These are phyloP conservation scores for Plasmodium billcollinsi DNA, from an alignment of 169 alveolate species.

Conservation along the genomic window DNA sequence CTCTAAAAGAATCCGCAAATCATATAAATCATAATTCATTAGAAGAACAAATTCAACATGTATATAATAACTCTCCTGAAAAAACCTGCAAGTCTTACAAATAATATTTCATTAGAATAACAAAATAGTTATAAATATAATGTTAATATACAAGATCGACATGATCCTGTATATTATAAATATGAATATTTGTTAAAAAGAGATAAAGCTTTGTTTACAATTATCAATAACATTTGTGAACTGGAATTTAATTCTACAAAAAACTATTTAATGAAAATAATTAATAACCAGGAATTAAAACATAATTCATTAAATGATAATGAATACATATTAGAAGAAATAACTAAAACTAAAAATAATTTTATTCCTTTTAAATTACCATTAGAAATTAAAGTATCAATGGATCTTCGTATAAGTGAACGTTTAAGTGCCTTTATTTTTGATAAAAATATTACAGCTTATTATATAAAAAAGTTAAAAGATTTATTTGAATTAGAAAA, in stretches of 20 bases:
- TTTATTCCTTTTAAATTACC: not conserved
- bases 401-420: slow-evolving; percentile 43
- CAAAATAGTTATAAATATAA: too few relatives aligned
- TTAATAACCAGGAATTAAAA: slow-evolving; percentile 13
- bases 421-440: slow-evolving; percentile 18
- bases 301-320: slow-evolving; percentile 9
- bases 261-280: slow-evolving; percentile 11
- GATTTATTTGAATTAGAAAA: slow-evolving; percentile 1
- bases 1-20: too few relatives aligned
- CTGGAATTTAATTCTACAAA: slow-evolving; percentile 23
- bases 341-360: slow-evolving; percentile 5
- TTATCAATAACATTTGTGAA: not conserved
- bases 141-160: not conserved
- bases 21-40: too few relatives aligned
- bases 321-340: slow-evolving; percentile 14
- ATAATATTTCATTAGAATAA: too few relatives aligned
- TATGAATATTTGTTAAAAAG: not conserved
- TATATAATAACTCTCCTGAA: too few relatives aligned
- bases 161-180: not conserved
- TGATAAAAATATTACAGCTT: not conserved
- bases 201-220: not conserved
- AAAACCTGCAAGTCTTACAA: too few relatives aligned
- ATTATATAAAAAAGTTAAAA: not conserved
- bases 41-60: too few relatives aligned
- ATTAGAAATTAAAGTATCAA: slow-evolving; percentile 23